Evolutionary conservation across 2,329 filamentous ascomycete genomes (phyloP), one percentile per base, ranked within the genome.

Genomic region (Stemphylium vesicarium): DNA sequence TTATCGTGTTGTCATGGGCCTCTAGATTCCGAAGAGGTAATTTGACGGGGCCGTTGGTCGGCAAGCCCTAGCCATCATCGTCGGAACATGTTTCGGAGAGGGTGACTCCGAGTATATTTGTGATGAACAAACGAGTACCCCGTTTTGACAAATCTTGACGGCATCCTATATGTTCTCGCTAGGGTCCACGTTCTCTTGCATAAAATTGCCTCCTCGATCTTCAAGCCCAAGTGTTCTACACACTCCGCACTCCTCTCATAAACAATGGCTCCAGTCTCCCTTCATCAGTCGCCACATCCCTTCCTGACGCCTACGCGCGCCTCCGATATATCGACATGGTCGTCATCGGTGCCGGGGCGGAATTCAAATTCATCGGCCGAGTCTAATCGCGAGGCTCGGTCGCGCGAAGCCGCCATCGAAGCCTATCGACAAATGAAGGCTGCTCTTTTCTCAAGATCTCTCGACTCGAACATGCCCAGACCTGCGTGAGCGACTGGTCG

Each of bases 401-500:
- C 70, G 13, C 63, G 60, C 39, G 63, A 72, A 39, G 65, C 66
- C 35, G 65, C 69, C 7, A 65, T 75, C 42, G 68, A 74, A 63
- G 72, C 71, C 15, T 75, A 75, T 54, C 62, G 57, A 52, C 67
- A 69, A 40, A 58, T 75, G 32, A 75, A 71, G 50, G 54, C 68
- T 10, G 63, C 66, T 20, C 59, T 75, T 4, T 73, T 75, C 46
- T 64, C 60, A 10, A 71, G 63, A 87, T 61, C 65, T 15, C 18
- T 39, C 10, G 48, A 40, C 12, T 36, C 62, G 6, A 57, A 41
- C 8, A 22, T 43, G n/a, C 12, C 35, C 11, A 44, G 41, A 26
- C 24, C 47, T 7, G 37, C 46, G 22, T 55, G 40, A 55, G 29
- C 39, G 41, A 26, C 20, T 38, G 24, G 26, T n/a, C 16, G 32